These are phyloP conservation scores for Petunia hybrid DNA, from an alignment of 305 asterid species.

Conservation along the genomic window DNA sequence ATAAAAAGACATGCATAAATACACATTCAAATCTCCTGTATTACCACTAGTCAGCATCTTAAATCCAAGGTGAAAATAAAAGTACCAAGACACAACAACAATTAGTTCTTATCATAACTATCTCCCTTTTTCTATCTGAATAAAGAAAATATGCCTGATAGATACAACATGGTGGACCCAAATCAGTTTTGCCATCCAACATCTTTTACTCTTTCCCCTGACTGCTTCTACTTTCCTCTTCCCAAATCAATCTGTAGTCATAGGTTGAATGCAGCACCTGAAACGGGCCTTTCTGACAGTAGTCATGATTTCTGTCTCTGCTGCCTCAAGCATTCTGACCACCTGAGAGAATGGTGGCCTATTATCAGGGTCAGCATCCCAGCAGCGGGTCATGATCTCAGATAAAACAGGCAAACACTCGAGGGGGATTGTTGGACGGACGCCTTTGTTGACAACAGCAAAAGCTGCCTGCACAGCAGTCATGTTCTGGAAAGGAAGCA, in stretches of 20 bases:
- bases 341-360: slow-evolving; percentile 87
- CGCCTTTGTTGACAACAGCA: slow-evolving; percentile 95
- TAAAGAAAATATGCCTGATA: slow-evolving; percentile 67
- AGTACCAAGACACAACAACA: slow-evolving; percentile 47
- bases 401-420: slow-evolving; percentile 84
- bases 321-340: slow-evolving; percentile 90
- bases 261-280: slow-evolving; percentile 96
- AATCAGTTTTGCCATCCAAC: slow-evolving; percentile 42
- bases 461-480: slow-evolving; percentile 98
- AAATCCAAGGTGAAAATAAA: slow-evolving; percentile 45
- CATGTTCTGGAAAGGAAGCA: slow-evolving; percentile 94
- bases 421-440: slow-evolving; percentile 77
- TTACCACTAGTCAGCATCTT: slow-evolving; percentile 56
- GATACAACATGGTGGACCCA: slow-evolving; percentile 55
- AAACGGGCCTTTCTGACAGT: slow-evolving; percentile 92
- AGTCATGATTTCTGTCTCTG: slow-evolving; percentile 89
- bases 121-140: slow-evolving; percentile 58
- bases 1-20: slow-evolving; percentile 52
- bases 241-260: slow-evolving; percentile 65
- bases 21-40: slow-evolving; percentile 58
- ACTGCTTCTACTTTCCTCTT: slow-evolving; percentile 35
- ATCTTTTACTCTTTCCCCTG: slow-evolving; percentile 35
- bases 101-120: slow-evolving; percentile 50
- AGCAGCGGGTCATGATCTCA: slow-evolving; percentile 90
- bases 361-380: slow-evolving; percentile 86